Base-by-base conservation (phyloP, 2,329 filamentous ascomycete species). In the Periconia macrospinosa region DNA sequence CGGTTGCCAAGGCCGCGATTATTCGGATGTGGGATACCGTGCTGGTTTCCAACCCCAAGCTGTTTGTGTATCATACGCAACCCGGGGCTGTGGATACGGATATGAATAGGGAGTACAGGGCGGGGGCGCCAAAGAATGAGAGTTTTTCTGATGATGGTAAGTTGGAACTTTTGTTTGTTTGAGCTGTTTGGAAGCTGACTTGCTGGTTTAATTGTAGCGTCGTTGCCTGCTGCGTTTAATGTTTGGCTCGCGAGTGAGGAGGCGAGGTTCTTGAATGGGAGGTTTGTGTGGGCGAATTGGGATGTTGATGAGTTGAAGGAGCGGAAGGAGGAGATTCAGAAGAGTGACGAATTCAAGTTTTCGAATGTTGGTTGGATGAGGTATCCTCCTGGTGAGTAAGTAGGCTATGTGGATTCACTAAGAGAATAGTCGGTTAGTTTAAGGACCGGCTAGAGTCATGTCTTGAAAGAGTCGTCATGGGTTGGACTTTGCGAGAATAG, bases 51-150 rank as follows among this genome's bases (percentile, higher is more conserved):
- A 71, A 79, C 27, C 75, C 75, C 0, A 57, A 67, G 0, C 30
- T 79, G 0, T 63, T 69, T 14, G 63, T 79, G n/a, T 69, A 74
- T 14, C 67, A 65, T 44, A 60, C 77, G 2, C 78, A 80, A 8
- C 77, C 78, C 1, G 78, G 78, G 1, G 64, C 76, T 1, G 61
- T 79, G 3, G 67, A 62, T 5, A 78, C 74, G 0, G 76, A 72
- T 3, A 73, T 76, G 66, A 65, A 61, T 30, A 58, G 48, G 17
- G 46, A 48, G 6, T 56, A 55, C 15, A 54, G 57, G 1, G 62
- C 59, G 1, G 58, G 60, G 23, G 48, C 52, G 37, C 49, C 55
- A 6, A 37, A 37, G 33, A 10, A 37, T 37, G 33, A 37, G 33
- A 13, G 11, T 13, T 3, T 37, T 6, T 3, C 5, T 37, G 60